Evolutionary conservation across 495 filamentous ascomycete species (phyloP), one percentile per base, ranked within the genome.

Genomic region (Jackrogersella multiformis): DNA sequence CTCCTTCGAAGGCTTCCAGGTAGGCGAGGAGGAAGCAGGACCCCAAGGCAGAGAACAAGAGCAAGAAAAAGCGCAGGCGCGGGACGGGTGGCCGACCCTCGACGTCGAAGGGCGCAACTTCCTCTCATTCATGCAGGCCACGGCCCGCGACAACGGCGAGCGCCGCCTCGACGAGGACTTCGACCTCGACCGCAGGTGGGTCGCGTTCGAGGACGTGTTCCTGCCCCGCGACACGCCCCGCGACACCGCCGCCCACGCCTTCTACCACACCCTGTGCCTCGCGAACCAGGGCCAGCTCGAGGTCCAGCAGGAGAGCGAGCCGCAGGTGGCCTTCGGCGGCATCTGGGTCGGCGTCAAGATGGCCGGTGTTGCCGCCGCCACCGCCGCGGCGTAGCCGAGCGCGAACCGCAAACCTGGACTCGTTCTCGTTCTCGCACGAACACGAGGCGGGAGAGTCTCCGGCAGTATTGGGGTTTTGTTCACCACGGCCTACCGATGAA

Each of bases 211-310:
- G 49, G 75, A 84, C 21, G 70, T 94, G 12, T 79, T 92, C 16
- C 83, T 88, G 20, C 82, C 82, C 0, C 59, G 51, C 20, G 74
- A 82, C 21, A 86, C 87, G 35, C 83, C 79, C 24, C 79, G 79
- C 12, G 75, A 82, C 13, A 85, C 92, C 0, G 90, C 89, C 35
- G 88, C 88, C 7, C 90, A 93, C 68, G 92, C 83, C 0, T 82
- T 96, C 60, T 85, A 90, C 75, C 88, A 94, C 76, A 81, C 88
- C 10, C 83, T 96, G 13, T 80, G 84, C 15, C 85, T 94, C 6
- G 88, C 85, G 8, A 92, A 88, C 8, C 90, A 87, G 78, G 82
- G 81, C 0, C 70, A 86, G 51, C 67, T 91, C 38, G 70, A 76
- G 28, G 83, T 90, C 2, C 68, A 78, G 66, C 89, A 91, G 69